Percentiles rank a stretch among this genome's conserved stretches.
Conservation (phyloP, 257 asterid genomes). For the Nemophila menziesii region DNA sequence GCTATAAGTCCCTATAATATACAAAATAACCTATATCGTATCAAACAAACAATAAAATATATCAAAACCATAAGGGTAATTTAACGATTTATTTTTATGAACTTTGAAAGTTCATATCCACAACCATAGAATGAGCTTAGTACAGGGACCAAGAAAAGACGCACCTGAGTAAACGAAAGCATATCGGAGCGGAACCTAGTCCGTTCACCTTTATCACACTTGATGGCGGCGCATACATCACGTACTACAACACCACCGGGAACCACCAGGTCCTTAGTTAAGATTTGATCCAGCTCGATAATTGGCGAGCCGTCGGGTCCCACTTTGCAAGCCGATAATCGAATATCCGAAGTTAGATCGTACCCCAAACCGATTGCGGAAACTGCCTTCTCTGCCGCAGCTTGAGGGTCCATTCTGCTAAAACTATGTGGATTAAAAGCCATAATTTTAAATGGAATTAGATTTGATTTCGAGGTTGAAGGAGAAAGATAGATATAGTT, state of each 20-base stretch:
- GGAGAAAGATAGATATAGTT: not conserved
- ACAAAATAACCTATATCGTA: no score
- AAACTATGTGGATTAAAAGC: slow-evolving; percentile 27
- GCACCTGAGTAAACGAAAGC: slow-evolving; percentile 77
- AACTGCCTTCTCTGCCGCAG: slow-evolving; percentile 89
- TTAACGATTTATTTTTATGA: no score
- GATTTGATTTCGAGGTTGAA: not conserved
- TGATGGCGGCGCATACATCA: slow-evolving; percentile 48
- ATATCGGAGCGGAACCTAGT: slow-evolving; percentile 86
- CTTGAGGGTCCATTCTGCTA: slow-evolving; percentile 51
- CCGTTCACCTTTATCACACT: slow-evolving; percentile 97
- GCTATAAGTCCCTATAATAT: no score
- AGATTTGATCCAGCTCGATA: slow-evolving; percentile 46
- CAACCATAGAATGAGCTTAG: no score
- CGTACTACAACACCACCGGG: slow-evolving; percentile 74
- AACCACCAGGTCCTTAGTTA: slow-evolving; percentile 45
- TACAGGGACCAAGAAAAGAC: not conserved
- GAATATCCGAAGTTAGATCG: slow-evolving; percentile 64
- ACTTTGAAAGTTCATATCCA: no score
- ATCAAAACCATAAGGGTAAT: no score
- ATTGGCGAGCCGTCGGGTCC: slow-evolving; percentile 56
- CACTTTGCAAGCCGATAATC: slow-evolving; percentile 66
- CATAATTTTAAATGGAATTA: slow-evolving; percentile 17
- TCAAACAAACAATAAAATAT: no score
- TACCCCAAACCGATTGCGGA: slow-evolving; percentile 79